Conservation (phyloP, 2,329 filamentous ascomycete genomes). For the Penicillium sp. region DNA sequence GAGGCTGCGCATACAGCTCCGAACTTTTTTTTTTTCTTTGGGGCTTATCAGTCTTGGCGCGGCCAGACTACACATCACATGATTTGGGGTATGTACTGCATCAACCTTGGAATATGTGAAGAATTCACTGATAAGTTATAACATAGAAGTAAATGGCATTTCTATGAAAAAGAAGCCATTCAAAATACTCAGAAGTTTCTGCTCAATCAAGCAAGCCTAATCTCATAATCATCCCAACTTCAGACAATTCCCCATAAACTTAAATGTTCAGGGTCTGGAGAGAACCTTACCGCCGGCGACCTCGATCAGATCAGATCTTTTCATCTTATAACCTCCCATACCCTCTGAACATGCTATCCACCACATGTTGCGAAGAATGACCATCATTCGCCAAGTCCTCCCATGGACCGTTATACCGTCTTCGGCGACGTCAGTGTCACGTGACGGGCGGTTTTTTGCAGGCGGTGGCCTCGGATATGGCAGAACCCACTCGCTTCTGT, state of each 20-base stretch:
- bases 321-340: neutral
- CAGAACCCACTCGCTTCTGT: slow-evolving; percentile 29
- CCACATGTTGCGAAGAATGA: neutral
- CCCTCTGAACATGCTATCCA: neutral
- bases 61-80: slow-evolving; percentile 15
- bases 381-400: neutral
- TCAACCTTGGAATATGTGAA: neutral
- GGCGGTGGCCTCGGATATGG: slow-evolving; percentile 25
- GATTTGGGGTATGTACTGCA: slow-evolving; percentile 2
- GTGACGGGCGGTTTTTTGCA: slow-evolving; percentile 21
- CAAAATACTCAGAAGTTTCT: neutral
- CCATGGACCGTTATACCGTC: neutral
- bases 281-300: neutral
- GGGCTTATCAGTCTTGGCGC: slow-evolving; percentile 28
- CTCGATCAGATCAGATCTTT: neutral
- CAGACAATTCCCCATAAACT: neutral
- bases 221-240: neutral
- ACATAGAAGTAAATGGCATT: neutral
- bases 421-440: slow-evolving; percentile 24
- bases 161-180: neutral
- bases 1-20: slow-evolving; percentile 15
- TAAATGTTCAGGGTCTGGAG: neutral
- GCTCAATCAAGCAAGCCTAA: neutral
- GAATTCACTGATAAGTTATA: neutral
- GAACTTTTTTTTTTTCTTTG: slow-evolving; percentile 27